Evolutionary conservation across 805 yeast species (phyloP), one percentile per base, ranked within the genome.

Genomic region (Wickerhamiella slavikovae): DNA sequence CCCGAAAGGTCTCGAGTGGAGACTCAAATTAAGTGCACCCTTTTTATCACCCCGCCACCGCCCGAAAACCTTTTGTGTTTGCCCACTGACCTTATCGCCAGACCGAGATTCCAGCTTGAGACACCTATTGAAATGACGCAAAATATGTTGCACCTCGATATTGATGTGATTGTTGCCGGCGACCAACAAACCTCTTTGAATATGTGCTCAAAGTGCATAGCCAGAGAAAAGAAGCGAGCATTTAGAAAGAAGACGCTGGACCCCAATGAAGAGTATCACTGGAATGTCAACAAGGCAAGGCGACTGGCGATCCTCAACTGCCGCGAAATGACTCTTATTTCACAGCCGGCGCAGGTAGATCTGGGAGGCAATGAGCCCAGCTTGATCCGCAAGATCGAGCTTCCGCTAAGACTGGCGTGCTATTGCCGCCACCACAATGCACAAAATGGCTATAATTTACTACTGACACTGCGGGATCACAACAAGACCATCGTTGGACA

Each of bases 371-470:
- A 43, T 10, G 35, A 34, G 22, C 44, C 40, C 7, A 38, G 44
- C 20, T 45, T 43, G 19, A 47, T 49, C 11, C 57, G 55, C 26
- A 44, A 42, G 21, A 43, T 67, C 13, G 68, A 63, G 29, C 47
- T 70, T 4, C 66, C 68, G 14, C 57, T 93, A 15, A 67, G 98
- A 51, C 68, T 89, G 24, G 85, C 85, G 7, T 85, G 98, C 52
- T 85, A 89, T 49, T 89, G 96, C 54, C 68, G 96, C 39, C 98
- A 89, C 52, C 98, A 89, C 52, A 69, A 71, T 39, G 93, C 83
- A 37, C 58, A 71, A n/a, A 64, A 64, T 24, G 98, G 98, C 1
- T 85, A 83, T 57, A 69, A 68, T 44, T 55, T 77, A 23, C 52
- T 78, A 27, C 68, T 78, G 37, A 36, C 38, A 4, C 45, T 85